Conservation (phyloP, 352 stramenopile genomes). For the Aphanomyces euteiches region DNA sequence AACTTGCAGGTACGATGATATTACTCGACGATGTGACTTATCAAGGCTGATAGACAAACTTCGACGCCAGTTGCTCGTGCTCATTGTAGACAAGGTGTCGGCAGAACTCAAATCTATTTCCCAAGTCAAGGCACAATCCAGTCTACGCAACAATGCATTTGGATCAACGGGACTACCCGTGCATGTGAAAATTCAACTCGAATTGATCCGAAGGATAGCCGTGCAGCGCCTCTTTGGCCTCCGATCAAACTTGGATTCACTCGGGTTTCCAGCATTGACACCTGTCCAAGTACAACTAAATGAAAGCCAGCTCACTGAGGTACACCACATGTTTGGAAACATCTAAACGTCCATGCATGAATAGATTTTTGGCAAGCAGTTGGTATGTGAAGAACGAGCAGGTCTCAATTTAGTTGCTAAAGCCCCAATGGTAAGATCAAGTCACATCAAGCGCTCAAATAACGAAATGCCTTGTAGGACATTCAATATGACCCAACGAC, state of each 20-base stretch:
- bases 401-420: conserved; percentile 57
- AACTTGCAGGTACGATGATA: conserved; percentile 39
- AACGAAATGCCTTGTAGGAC: conserved; percentile 38
- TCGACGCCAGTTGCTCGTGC: neutral
- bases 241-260: conserved; percentile 50
- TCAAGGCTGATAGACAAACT: conserved; percentile 17
- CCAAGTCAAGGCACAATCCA: neutral
- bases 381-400: conserved; percentile 67
- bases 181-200: conserved; percentile 21
- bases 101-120: conserved; percentile 8
- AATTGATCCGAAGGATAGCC: conserved; percentile 52
- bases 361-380: conserved; percentile 61
- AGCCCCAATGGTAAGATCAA: conserved; percentile 54
- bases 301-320: conserved; percentile 42
- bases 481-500: conserved; percentile 58
- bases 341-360: conserved; percentile 37
- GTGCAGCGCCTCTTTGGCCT: conserved; percentile 52
- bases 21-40: neutral
- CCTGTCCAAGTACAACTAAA: conserved; percentile 45
- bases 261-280: conserved; percentile 53
- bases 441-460: conserved; percentile 8
- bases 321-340: conserved; percentile 36
- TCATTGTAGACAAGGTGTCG: conserved; percentile 1
- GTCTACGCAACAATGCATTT: conserved; percentile 23
- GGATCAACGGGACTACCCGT: neutral